These are phyloP conservation scores for Pulveroboletus frians DNA, from an alignment of 768 basidiomycete species.

Conservation along the genomic window DNA sequence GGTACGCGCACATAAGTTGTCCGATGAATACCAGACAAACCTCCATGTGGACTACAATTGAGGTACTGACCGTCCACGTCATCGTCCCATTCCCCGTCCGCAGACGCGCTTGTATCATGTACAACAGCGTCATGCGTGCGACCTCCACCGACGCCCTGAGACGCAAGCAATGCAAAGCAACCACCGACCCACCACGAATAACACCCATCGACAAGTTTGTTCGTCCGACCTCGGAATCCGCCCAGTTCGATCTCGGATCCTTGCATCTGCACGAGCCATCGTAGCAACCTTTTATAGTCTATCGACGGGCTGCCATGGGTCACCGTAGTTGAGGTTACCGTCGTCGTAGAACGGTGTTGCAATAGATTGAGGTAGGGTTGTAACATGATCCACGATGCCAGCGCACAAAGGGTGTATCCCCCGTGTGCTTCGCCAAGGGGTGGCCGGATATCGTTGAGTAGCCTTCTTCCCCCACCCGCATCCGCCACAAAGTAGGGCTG, in stretches of 20 bases:
- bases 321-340: not conserved
- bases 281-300: slow-evolving; percentile 53
- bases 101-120: slow-evolving; percentile 6
- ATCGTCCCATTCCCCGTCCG: slow-evolving; percentile 61
- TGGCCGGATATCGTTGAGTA: slow-evolving; percentile 52
- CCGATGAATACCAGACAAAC: not conserved
- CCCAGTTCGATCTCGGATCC: slow-evolving; percentile 78
- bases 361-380: slow-evolving; percentile 43
- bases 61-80: slow-evolving; percentile 55
- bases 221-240: slow-evolving; percentile 89
- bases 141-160: slow-evolving; percentile 39
- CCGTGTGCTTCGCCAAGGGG: slow-evolving; percentile 95
- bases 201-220: slow-evolving; percentile 99
- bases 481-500: slow-evolving; percentile 53
- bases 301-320: slow-evolving; percentile 34
- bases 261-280: slow-evolving; percentile 88
- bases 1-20: not conserved
- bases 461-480: slow-evolving; percentile 9
- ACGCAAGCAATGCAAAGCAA: slow-evolving; percentile 72
- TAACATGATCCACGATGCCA: slow-evolving; percentile 79
- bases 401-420: slow-evolving; percentile 92
- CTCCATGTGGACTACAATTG: not conserved
- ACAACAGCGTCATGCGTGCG: not conserved
- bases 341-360: not conserved
- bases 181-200: slow-evolving; percentile 99